A percentile compares a stretch with the other conserved stretches of the same genome.
Evolutionary conservation across 148 eudicot species (phyloP).

Genomic region (Talinum fruticosum): DNA sequence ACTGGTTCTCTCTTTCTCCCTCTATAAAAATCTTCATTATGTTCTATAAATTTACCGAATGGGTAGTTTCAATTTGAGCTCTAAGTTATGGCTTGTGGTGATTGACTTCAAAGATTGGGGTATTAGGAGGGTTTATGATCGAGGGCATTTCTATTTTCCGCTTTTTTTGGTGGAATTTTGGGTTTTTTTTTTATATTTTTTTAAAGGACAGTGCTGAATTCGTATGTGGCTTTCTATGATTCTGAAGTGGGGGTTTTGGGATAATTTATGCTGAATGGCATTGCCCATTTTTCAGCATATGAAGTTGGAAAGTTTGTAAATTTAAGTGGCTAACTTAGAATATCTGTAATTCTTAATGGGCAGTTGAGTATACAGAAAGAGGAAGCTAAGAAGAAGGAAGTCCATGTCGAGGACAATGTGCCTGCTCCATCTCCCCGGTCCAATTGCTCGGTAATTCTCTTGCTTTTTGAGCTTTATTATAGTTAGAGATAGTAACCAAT

Average conservation of each 20-base stretch:
- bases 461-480: neutral
- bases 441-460: slow-evolving; percentile 70
- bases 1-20: slow-evolving; percentile 40
- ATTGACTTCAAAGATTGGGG: slow-evolving; percentile 6
- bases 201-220: slow-evolving; percentile 9
- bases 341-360: slow-evolving; percentile 17
- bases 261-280: neutral
- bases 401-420: slow-evolving; percentile 89
- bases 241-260: neutral
- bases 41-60: neutral
- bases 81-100: slow-evolving; percentile 1
- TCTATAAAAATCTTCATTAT: neutral
- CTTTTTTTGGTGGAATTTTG: neutral
- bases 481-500: neutral
- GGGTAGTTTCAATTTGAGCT: slow-evolving; percentile 8
- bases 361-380: slow-evolving; percentile 93
- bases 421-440: slow-evolving; percentile 88
- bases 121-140: slow-evolving; percentile 21
- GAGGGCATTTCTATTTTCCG: neutral
- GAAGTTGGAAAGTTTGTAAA: neutral
- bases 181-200: neutral
- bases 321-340: neutral
- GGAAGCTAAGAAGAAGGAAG: slow-evolving; percentile 97
- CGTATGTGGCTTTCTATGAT: neutral
- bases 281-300: neutral